Conservation (phyloP, 2,329 filamentous ascomycete genomes). For the Allantophomopsis lycopodina region DNA sequence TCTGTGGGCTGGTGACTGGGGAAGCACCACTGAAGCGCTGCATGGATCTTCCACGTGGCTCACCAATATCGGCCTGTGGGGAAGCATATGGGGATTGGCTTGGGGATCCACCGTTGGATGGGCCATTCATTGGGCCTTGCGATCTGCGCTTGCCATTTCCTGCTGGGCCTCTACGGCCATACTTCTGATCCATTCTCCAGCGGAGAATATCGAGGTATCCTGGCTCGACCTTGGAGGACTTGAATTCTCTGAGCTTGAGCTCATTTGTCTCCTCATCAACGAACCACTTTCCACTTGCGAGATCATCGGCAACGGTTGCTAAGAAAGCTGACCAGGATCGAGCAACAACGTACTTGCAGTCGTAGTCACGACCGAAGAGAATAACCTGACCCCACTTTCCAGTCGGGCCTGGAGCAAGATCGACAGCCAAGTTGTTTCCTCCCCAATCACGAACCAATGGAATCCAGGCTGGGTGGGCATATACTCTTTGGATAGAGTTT, state of each 20-base stretch:
- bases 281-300: constrained; percentile 78
- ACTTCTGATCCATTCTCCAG: constrained; percentile 93
- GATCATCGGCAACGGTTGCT: constrained; percentile 76
- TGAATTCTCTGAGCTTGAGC: constrained; percentile 87
- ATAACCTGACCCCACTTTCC: constrained; percentile 96
- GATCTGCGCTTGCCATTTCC: constrained; percentile 33
- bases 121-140: constrained; percentile 17
- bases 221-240: constrained; percentile 76
- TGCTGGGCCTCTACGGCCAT: constrained; percentile 41
- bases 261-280: constrained; percentile 89
- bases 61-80: constrained; percentile 43
- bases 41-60: constrained; percentile 56
- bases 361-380: constrained; percentile 92
- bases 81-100: constrained; percentile 50
- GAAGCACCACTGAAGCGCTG: constrained; percentile 55
- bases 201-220: constrained; percentile 88
- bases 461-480: constrained; percentile 91
- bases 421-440: constrained; percentile 91
- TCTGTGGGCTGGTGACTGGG: constrained; percentile 49
- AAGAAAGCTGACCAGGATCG: constrained; percentile 85
- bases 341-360: constrained; percentile 94
- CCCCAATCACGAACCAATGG: constrained; percentile 95
- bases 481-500: constrained; percentile 78
- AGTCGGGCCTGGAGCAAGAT: constrained; percentile 77
- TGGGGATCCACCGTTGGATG: constrained; percentile 24